Conservation (phyloP, 305 asterid species). For the Coffea humblotiana region DNA sequence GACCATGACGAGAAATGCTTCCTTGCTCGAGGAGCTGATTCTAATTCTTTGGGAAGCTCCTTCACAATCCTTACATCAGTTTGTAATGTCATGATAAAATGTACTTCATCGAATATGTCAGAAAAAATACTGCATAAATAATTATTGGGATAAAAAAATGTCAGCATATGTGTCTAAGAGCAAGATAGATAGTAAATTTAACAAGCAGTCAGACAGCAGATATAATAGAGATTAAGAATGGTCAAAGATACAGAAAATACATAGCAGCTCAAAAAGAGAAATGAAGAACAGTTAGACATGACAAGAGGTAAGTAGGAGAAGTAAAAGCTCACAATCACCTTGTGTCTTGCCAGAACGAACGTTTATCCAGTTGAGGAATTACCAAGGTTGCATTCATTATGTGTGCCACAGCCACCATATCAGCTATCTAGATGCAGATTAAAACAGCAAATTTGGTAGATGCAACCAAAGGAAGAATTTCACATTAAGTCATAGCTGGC, state of each 20-base stretch:
- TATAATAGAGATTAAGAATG: background rate
- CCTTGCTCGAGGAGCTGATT: constrained; percentile 83
- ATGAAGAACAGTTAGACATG: background rate
- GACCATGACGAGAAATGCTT: constrained; percentile 95
- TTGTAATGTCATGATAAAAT: constrained; percentile 63
- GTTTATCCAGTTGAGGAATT: constrained; percentile 88
- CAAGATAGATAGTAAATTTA: background rate
- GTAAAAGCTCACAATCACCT: constrained; percentile 44
- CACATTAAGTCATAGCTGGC: background rate
- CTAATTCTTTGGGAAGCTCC: constrained; percentile 81
- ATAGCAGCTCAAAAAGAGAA: background rate
- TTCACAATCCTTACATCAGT: constrained; percentile 73
- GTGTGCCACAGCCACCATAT: constrained; percentile 96
- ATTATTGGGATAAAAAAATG: background rate
- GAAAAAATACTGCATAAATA: constrained; percentile 72
- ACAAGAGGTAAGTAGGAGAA: constrained; percentile 3
- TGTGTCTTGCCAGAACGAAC: constrained; percentile 95
- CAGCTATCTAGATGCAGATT: constrained; percentile 70
- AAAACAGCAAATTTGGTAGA: constrained; percentile 1
- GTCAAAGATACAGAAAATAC: background rate
- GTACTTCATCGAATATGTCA: constrained; percentile 81
- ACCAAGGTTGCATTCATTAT: constrained; percentile 91
- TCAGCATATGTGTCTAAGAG: background rate
- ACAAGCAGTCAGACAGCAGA: background rate
- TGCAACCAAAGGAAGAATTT: background rate